Base-by-base conservation (phyloP, 176 grass and related monocot species). In the Triticum turgidum region DNA sequence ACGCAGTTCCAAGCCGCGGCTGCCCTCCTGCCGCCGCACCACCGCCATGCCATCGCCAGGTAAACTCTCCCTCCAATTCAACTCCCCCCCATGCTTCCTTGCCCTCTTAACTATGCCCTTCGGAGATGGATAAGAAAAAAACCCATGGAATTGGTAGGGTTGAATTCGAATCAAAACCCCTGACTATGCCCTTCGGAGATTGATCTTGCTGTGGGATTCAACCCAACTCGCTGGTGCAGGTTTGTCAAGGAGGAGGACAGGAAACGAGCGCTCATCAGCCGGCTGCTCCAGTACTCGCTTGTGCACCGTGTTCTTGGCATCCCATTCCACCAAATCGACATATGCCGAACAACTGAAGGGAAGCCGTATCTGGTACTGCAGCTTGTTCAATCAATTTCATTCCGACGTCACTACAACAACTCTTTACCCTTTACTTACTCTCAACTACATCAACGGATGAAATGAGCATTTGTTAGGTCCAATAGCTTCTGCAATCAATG, bases 191-290 rank as follows among this genome's bases (percentile, higher is more conserved):
- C 73, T 49, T 33, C 27, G 15, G 74, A 56, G 47, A 77, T 76
- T 76, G 14, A 76, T 77, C 25, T 76, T 7, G 25, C 73, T 30
- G 29, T 30, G 29, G 29, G 29, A 2, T 2, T 30, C 29, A 30
- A 30, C 29, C 42, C 73, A 18, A 24, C 15, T 25, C n/a, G 67
- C 77, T 8, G 24, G 22, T 49, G 88, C 87, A 98, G 96, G 76
- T 94, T 96, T 29, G 77, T 88, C 17, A 92, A 51, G 47, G 80
- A 91, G 22, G 91, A 94, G 3, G 96, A 98, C 79, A 92, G 86
- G 82, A 98, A 98, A 68, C 90, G 90, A 34, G 91, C 93, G 10
- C 84, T 98, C 71, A 49, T 98, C 70, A 95, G 93, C 10, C 81
- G 90, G n/a, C 82, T 98, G 61, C 88, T 98, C 38, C 92, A 96